Evolutionary conservation across 805 yeast species (phyloP).

Genomic region (Komagataella mondaviorum): DNA sequence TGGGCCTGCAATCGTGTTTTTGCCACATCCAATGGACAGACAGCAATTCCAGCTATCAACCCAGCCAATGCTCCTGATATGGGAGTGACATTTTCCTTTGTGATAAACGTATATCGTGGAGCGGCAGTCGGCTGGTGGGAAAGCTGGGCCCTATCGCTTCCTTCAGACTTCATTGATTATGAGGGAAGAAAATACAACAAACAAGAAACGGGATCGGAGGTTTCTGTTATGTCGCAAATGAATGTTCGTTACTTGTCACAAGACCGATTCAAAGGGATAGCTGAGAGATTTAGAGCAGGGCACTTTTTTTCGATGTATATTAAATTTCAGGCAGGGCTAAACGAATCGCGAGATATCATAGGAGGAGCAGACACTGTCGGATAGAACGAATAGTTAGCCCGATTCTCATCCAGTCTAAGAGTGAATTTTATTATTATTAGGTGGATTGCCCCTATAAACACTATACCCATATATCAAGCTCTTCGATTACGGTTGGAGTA

Average conservation of each 20-base stretch:
- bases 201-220: not conserved
- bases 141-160: not conserved
- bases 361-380: not conserved
- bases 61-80: constrained; percentile 92
- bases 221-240: not conserved
- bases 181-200: not conserved
- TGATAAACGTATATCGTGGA: not conserved
- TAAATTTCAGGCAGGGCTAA: not conserved
- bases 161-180: not conserved
- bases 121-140: not conserved
- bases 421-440: too few relatives aligned
- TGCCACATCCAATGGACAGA: constrained; percentile 93
- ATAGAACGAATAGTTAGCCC: too few relatives aligned
- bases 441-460: not conserved
- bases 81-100: constrained; percentile 42
- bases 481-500: not conserved
- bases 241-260: not conserved
- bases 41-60: constrained; percentile 73
- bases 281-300: not conserved
- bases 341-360: not conserved
- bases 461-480: not conserved
- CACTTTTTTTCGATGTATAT: not conserved
- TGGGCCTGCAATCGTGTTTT: constrained; percentile 92
- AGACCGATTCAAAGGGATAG: not conserved
- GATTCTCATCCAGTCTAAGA: too few relatives aligned